Evolutionary conservation across 768 basidiomycete genomes (phyloP).

Genomic region (Chlorophyllum brunneum): DNA sequence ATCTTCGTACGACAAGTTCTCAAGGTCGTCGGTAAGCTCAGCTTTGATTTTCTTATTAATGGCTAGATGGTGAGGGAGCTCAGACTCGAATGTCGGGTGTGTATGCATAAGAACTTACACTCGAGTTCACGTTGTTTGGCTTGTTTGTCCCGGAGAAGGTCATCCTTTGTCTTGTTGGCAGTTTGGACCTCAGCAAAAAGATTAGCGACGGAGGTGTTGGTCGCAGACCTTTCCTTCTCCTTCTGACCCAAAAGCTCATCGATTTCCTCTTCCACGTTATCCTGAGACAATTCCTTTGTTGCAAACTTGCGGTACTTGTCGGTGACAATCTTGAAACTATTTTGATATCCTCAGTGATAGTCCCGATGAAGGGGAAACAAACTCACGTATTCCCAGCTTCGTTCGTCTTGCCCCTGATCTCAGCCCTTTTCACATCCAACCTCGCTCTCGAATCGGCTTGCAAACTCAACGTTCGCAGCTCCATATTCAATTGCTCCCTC

Average conservation of each 20-base stretch:
- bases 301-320: slow-evolving; percentile 62
- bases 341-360: slow-evolving; percentile 2
- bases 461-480: slow-evolving; percentile 64
- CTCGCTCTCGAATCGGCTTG: slow-evolving; percentile 83
- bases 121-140: slow-evolving; percentile 9
- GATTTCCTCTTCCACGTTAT: slow-evolving; percentile 73
- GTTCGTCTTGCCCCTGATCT: slow-evolving; percentile 57
- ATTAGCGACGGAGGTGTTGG: slow-evolving; percentile 26
- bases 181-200: slow-evolving; percentile 29
- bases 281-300: slow-evolving; percentile 53
- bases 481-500: slow-evolving; percentile 65
- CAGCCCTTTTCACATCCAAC: slow-evolving; percentile 68
- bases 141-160: slow-evolving; percentile 4
- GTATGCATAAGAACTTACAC: slow-evolving; percentile 2
- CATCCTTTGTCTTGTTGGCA: slow-evolving; percentile 38
- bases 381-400: slow-evolving; percentile 71
- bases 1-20: slow-evolving; percentile 34
- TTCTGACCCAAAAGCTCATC: slow-evolving; percentile 53
- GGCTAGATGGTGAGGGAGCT: neutral
- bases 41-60: slow-evolving; percentile 25
- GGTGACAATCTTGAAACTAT: slow-evolving; percentile 61
- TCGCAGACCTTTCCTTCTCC: slow-evolving; percentile 54
- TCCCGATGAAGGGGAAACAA: neutral
- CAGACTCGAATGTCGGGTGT: neutral
- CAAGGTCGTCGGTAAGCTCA: slow-evolving; percentile 25